These are phyloP conservation scores for Tephrocybe sp. DNA, from an alignment of 768 basidiomycete species.

Conservation along the genomic window DNA sequence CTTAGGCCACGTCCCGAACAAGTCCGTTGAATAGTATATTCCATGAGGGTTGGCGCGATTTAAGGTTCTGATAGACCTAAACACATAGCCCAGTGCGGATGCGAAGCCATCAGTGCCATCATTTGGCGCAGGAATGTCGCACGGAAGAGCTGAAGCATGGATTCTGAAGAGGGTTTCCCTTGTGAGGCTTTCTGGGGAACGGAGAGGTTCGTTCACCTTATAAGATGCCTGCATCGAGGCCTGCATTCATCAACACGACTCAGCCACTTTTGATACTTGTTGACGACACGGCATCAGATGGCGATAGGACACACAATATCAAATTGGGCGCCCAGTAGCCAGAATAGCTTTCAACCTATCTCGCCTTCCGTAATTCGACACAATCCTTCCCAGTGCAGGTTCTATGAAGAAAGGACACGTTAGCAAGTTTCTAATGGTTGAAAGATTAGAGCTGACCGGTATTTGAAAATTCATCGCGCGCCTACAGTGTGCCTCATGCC, in stretches of 20 bases:
- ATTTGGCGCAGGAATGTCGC: background rate
- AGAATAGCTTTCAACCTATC: background rate
- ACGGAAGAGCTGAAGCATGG: background rate
- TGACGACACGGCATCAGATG: background rate
- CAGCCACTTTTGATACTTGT: background rate
- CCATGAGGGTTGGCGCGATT: background rate
- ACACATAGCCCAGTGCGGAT: too few relatives aligned
- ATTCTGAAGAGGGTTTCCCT: background rate
- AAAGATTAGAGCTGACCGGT: background rate
- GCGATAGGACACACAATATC: background rate
- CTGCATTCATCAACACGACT: constrained; percentile 7
- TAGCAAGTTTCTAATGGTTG: background rate
- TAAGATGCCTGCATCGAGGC: background rate
- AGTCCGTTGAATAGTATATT: background rate
- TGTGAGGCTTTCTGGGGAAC: background rate
- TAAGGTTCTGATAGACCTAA: too few relatives aligned
- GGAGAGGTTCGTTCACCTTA: background rate
- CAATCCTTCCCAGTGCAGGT: background rate
- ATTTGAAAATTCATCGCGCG: background rate
- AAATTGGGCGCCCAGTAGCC: background rate
- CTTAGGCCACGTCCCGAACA: background rate
- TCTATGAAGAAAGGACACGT: too few relatives aligned
- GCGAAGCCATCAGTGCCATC: too few relatives aligned
- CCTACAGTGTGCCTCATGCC: constrained; percentile 2
- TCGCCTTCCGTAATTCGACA: background rate